Evolutionary conservation across 1,284 basidiomycete genomes (phyloP).

Genomic region (Anthracocystis walkeri): DNA sequence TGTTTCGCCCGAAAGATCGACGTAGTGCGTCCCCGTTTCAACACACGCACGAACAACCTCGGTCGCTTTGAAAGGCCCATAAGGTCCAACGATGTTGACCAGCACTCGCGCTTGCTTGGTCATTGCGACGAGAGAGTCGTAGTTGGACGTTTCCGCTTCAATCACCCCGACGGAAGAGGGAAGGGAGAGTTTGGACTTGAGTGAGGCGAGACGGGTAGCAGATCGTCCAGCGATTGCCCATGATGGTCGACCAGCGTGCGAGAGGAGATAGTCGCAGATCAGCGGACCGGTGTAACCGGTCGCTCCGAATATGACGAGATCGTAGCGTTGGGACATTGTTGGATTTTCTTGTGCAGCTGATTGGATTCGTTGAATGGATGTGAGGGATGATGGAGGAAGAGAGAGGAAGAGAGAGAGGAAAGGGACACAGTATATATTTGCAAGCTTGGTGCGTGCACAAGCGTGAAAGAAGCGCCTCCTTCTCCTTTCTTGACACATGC

Average conservation of each 20-base stretch:
- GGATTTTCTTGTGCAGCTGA: background rate
- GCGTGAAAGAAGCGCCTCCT: no score
- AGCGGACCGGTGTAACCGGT: conserved; percentile 64
- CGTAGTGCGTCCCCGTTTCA: conserved; percentile 75
- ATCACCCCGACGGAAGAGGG: conserved; percentile 46
- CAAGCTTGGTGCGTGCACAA: no score
- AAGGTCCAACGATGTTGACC: conserved; percentile 63
- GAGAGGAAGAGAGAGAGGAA: background rate
- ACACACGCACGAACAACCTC: conserved; percentile 73
- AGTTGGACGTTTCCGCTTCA: conserved; percentile 44
- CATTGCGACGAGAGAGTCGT: conserved; percentile 44
- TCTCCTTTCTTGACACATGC: no score
- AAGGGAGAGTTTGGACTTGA: conserved; percentile 39
- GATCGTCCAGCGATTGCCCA: conserved; percentile 64
- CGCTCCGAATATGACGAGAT: conserved; percentile 61
- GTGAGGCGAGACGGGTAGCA: conserved; percentile 36
- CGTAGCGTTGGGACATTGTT: conserved; percentile 50
- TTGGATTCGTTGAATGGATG: background rate
- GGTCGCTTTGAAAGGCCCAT: conserved; percentile 42
- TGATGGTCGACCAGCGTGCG: conserved; percentile 42
- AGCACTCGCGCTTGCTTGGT: conserved; percentile 36
- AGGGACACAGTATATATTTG: background rate
- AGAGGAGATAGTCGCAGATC: conserved; percentile 52
- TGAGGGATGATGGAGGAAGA: background rate
- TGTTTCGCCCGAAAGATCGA: conserved; percentile 75